phyloP scores from a whole-genome alignment of 306 rosid genomes.

The Corylus avellana region DNA sequence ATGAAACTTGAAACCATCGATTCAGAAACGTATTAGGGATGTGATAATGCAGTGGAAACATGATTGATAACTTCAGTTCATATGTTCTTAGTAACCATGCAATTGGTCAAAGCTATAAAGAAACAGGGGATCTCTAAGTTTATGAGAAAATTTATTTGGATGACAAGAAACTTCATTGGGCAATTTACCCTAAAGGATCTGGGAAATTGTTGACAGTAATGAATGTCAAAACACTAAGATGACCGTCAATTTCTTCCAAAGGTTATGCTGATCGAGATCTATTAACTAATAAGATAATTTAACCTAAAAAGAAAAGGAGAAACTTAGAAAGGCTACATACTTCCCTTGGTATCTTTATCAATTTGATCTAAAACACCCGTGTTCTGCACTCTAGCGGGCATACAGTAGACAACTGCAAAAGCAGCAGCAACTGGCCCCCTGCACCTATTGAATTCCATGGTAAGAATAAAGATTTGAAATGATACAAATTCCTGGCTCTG shows the following conservation, averaged over 20 bases:
- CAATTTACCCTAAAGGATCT: not conserved
- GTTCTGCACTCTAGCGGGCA: not conserved
- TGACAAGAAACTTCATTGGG: not conserved
- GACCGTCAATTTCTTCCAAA: not conserved
- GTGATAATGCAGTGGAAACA: not conserved
- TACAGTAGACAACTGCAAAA: not conserved
- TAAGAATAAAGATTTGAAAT: not conserved
- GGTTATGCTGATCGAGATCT: not conserved
- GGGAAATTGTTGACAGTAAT: not conserved
- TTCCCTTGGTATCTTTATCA: not conserved
- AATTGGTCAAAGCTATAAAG: not conserved
- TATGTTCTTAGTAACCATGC: not conserved
- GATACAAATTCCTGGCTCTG: not conserved
- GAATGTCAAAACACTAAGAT: not conserved
- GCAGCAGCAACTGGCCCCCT: too few species aligned
- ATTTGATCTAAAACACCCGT: too few species aligned
- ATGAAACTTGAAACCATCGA: constrained; percentile 10
- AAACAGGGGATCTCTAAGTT: not conserved
- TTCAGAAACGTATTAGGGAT: not conserved
- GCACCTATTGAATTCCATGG: not conserved
- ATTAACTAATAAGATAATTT: not conserved
- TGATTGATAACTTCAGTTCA: not conserved
- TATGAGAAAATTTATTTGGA: not conserved
- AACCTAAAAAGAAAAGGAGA: too few species aligned
- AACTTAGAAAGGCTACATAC: not conserved